Evolutionary conservation across 2,329 filamentous ascomycete species (phyloP).

Genomic region (Bipolaris zeicola): DNA sequence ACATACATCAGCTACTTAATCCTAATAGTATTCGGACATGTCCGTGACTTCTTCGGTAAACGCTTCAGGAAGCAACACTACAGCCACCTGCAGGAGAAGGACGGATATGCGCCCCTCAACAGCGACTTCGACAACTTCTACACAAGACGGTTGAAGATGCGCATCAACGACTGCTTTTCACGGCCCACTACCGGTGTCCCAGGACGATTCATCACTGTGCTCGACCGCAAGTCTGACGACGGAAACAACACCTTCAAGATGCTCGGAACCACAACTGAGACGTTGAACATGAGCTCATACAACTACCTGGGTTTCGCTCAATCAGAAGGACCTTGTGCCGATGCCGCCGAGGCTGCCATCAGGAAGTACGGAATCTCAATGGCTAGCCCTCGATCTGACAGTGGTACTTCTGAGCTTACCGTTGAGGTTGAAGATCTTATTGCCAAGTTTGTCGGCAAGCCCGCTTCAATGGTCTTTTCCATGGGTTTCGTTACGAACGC

Average conservation of each 20-base stretch:
- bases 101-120: constrained; percentile 94
- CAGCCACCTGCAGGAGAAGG: constrained; percentile 76
- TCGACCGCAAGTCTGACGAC: constrained; percentile 89
- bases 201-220: constrained; percentile 87
- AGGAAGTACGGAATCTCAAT: constrained; percentile 84
- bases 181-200: constrained; percentile 91
- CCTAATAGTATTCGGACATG: constrained; percentile 91
- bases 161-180: constrained; percentile 96
- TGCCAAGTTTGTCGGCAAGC: constrained; percentile 91
- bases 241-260: constrained; percentile 90
- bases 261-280: constrained; percentile 90
- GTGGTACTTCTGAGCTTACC: constrained; percentile 85
- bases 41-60: constrained; percentile 98
- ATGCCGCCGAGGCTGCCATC: constrained; percentile 84
- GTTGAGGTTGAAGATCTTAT: constrained; percentile 88
- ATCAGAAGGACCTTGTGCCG: constrained; percentile 94
- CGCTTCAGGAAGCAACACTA: constrained; percentile 88
- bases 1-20: constrained; percentile 98
- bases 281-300: constrained; percentile 98
- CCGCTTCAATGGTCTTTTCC: constrained; percentile 93
- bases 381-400: constrained; percentile 80
- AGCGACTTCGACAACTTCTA: constrained; percentile 99
- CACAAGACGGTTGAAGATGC: constrained; percentile 85
- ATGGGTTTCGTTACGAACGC: constrained; percentile 99
- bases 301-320: constrained; percentile 99